phyloP scores from a whole-genome alignment of 345 rosid species.

The Salix suchowensis region DNA sequence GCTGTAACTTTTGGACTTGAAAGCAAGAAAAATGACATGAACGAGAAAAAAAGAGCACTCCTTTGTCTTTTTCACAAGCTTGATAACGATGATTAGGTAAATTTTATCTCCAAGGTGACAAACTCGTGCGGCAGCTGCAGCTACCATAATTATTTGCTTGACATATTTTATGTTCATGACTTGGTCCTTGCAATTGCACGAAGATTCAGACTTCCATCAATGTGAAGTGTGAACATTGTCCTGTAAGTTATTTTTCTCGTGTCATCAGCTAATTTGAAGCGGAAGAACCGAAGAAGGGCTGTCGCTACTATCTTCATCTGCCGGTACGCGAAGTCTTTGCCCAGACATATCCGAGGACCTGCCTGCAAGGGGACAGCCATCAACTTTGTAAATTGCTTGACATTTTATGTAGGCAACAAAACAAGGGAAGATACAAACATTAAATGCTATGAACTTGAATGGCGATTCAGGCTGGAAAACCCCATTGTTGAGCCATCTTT shows the following conservation, averaged over 20 bases:
- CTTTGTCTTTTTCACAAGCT: too few species aligned
- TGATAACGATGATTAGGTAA: too few species aligned
- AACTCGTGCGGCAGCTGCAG: too few species aligned
- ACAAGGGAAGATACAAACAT: conserved; percentile 21
- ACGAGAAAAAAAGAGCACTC: too few species aligned
- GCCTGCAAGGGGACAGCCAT: conserved; percentile 39
- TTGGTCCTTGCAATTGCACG: conserved; percentile 36
- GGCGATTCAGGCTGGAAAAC: conserved; percentile 59
- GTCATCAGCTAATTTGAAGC: conserved; percentile 54
- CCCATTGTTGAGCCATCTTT: conserved; percentile 72
- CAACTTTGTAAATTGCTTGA: too few species aligned
- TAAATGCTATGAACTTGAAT: conserved; percentile 66
- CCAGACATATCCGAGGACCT: conserved; percentile 74
- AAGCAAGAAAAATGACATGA: too few species aligned
- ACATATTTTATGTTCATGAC: background rate
- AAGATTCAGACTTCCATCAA: conserved; percentile 47
- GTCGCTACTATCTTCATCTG: conserved; percentile 73
- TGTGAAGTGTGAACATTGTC: conserved; percentile 66
- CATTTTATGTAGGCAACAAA: background rate
- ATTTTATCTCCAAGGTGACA: too few species aligned
- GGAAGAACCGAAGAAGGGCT: conserved; percentile 54
- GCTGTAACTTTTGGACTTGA: too few species aligned
- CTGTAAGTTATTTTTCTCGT: conserved; percentile 33
- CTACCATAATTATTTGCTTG: background rate
- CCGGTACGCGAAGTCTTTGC: conserved; percentile 65